Base-by-base conservation (phyloP, 2,329 filamentous ascomycete species). In the Colletotrichum phormii region DNA sequence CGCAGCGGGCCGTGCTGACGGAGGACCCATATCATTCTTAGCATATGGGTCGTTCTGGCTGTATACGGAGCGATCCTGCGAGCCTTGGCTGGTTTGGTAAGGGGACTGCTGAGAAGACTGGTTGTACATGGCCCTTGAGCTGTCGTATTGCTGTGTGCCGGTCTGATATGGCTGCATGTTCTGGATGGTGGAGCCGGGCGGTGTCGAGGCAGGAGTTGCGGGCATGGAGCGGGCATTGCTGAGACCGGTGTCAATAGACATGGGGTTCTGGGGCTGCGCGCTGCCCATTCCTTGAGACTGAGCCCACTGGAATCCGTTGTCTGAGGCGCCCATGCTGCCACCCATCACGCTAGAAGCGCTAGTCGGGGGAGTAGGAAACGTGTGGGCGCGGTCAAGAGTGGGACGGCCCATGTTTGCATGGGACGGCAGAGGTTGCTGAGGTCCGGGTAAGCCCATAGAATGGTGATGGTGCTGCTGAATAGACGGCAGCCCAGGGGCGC, bases 301-400 rank as follows among this genome's bases (percentile, higher is more conserved):
- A 42, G 84, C 88, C 94, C 95, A 98, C 80, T 95, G 93, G 81
- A 96, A 97, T 53, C 89, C 93, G 37, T 60, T 73, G 42, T 94
- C 93, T 51, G 93, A 91, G 75, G 89, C 89, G 58, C 91, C 91
- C 88, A 97, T 94, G 74, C 89, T 84, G 85, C 84, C 91, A 12
- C 85, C 88, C 83, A 92, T 95, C 58, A 97, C 90, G 82, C 95
- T 94, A 0, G 95, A 97, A n/a, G 95, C 94, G 81, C 94, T 98
- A 0, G 95, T 94, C 1, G 96, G 95, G 46, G 96, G 96, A 4
- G 96, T 98, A 4, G 96, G 95, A 83, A 98, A 98, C 2, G 95
- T 97, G 81, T 98, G 94, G 18, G 95, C 93, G 64, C 96, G 91
- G 75, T 98, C 95, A 49, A 97, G 84, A 7, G 90, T 87, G 8